Percentiles rank a stretch among this genome's conserved stretches.
Evolutionary conservation across 2,329 filamentous ascomycete genomes (phyloP).

Genomic region (Boeremia lycopersici): DNA sequence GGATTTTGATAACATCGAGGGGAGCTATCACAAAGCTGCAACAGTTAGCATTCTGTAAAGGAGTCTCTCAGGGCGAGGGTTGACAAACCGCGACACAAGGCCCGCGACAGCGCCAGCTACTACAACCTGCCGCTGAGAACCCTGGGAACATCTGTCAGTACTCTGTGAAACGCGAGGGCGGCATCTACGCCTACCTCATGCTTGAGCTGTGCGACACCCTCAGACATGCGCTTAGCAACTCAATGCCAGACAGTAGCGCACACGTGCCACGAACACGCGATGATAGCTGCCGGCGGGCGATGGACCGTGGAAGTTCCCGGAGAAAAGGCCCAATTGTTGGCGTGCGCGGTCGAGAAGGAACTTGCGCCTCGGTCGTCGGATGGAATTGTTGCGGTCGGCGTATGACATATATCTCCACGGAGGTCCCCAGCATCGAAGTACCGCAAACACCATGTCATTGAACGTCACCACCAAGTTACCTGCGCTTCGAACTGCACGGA

Average conservation of each 20-base stretch:
- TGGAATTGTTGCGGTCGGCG: constrained; percentile 17
- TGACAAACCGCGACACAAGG: constrained; percentile 77
- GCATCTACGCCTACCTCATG: constrained; percentile 63
- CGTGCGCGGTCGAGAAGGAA: constrained; percentile 15
- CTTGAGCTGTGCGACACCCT: constrained; percentile 67
- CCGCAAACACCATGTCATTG: constrained; percentile 33
- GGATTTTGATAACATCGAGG: constrained; percentile 97
- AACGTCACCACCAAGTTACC: constrained; percentile 31
- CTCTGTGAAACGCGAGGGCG: neutral
- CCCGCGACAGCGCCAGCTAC: constrained; percentile 75
- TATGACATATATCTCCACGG: constrained; percentile 19
- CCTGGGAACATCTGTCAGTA: constrained; percentile 51
- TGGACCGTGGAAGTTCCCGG: constrained; percentile 21
- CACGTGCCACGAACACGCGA: constrained; percentile 23
- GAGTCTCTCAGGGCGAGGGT: neutral
- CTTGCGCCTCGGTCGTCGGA: constrained; percentile 14
- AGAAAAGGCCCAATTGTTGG: constrained; percentile 15
- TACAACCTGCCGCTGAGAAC: constrained; percentile 69
- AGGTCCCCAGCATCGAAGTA: constrained; percentile 3
- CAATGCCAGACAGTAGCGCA: constrained; percentile 20
- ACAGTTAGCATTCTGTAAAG: neutral
- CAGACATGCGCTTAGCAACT: constrained; percentile 65
- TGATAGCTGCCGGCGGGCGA: constrained; percentile 22
- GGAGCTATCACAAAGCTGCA: constrained; percentile 87
- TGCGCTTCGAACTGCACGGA: constrained; percentile 12